Base-by-base conservation (phyloP, 805 yeast genomes). In the Huiozyma sinensis region DNA sequence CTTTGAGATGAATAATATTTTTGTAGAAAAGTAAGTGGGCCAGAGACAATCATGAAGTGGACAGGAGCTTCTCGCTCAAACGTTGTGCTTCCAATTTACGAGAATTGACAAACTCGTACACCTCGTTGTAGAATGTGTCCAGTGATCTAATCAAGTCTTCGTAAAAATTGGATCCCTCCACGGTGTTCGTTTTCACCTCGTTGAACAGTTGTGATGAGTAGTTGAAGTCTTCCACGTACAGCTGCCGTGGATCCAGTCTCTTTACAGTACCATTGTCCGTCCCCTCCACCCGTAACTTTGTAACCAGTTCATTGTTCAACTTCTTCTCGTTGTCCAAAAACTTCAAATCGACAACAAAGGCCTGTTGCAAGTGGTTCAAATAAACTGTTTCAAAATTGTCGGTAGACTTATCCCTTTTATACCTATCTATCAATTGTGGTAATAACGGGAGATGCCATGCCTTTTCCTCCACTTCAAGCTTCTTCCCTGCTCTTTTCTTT, bases 81-180 rank as follows among this genome's bases (percentile, higher is more conserved):
- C 70, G 73, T 24, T 76, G 62, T 2, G 77, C 82, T 48, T 76
- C 77, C 6, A 69, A 53, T 40, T 81, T 65, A 39, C 86, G 61
- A 10, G 63, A 55, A 30, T 69, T 63, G n/a, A 76, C 72, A 56
- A 66, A 81, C 11, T 65, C 63, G 47, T 74, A 77, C 49, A 81
- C 71, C 36, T 73, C 76, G 10, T 62, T 61, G 36, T 72, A 54
- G 17, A 79, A 70, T 2, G 52, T 60, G 29, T 66, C 63, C 6
- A 76, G 70, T 42, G 73, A 73, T 7, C 59, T 60, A 30, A 71
- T 63, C 47, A 85, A 74, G 43, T 79, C 82, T 34, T 69, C 69
- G 64, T 89, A 89, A 56, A 88, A 88, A 43, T 71, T 70, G 0
- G 75, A 53, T 0, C 95, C 96, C 52, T 82, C 83, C 30, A 71